phyloP scores from a whole-genome alignment of 1,284 basidiomycete species.

The Vanrija pseudolonga region DNA sequence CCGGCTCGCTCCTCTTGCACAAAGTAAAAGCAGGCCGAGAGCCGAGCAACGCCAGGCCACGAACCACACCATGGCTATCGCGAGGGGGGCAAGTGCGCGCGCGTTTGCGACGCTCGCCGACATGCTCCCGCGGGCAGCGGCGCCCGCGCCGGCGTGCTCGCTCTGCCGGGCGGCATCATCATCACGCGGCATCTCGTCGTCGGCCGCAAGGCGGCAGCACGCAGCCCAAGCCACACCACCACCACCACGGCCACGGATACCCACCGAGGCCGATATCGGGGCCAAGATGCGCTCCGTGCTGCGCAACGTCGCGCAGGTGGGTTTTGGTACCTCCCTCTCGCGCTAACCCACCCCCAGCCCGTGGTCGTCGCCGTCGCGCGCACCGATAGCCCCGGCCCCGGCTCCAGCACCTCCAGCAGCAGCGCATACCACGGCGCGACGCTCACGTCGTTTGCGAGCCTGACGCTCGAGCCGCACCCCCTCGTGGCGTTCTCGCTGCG shows the following conservation, averaged over 20 bases:
- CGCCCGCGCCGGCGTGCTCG: background rate
- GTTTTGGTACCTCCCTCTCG: constrained; percentile 3
- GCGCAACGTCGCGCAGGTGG: constrained; percentile 48
- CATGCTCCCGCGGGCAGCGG: too few relatives aligned
- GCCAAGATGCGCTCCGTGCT: constrained; percentile 38
- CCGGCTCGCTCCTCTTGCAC: too few relatives aligned
- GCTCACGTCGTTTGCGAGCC: constrained; percentile 85
- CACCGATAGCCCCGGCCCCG: background rate
- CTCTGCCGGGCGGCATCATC: background rate
- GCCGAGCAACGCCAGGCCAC: too few relatives aligned
- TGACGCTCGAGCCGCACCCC: constrained; percentile 79
- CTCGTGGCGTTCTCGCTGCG: constrained; percentile 82
- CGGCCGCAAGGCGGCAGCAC: background rate
- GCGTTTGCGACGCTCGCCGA: too few relatives aligned
- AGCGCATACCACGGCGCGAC: constrained; percentile 71
- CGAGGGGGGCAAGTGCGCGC: too few relatives aligned
- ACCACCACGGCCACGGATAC: background rate
- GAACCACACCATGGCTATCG: too few relatives aligned
- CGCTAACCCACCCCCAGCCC: constrained; percentile 26
- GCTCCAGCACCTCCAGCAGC: too few relatives aligned
- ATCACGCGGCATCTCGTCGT: too few relatives aligned
- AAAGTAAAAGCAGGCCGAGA: too few relatives aligned
- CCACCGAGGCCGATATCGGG: background rate
- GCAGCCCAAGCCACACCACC: background rate
- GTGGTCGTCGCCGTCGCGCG: constrained; percentile 45